Percentiles rank a stretch among this genome's conserved stretches.
phyloP scores from a whole-genome alignment of 1,284 basidiomycete species.

The Cryptococcus sp. region DNA sequence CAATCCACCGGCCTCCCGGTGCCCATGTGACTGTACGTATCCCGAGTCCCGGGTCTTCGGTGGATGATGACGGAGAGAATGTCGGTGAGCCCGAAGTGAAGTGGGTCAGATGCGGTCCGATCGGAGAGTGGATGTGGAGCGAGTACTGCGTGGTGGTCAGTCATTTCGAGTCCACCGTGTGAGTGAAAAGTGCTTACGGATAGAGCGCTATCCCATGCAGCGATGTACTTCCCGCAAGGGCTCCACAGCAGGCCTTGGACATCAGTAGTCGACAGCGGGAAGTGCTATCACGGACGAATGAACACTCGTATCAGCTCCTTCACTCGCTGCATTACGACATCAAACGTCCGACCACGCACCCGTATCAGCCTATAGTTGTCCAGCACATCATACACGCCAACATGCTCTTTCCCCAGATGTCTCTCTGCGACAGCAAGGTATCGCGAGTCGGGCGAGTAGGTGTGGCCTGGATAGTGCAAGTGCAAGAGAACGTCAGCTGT shows the following conservation, averaged over 20 bases:
- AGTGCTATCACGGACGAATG: slow-evolving; percentile 62
- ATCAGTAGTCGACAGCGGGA: slow-evolving; percentile 73
- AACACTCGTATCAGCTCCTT: background rate
- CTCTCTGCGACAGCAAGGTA: slow-evolving; percentile 81
- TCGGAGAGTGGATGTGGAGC: slow-evolving; percentile 70
- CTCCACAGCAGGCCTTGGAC: slow-evolving; percentile 75
- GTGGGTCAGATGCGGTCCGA: slow-evolving; percentile 68
- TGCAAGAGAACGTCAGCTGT: background rate
- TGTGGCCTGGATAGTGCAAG: slow-evolving; percentile 61
- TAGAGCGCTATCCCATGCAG: slow-evolving; percentile 77
- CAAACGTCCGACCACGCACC: slow-evolving; percentile 57
- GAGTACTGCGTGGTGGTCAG: slow-evolving; percentile 65
- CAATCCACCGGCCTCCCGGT: slow-evolving; percentile 74
- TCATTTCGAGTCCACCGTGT: background rate
- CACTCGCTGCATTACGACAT: background rate
- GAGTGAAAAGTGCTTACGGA: slow-evolving; percentile 60
- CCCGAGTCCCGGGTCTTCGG: slow-evolving; percentile 73
- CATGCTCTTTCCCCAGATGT: slow-evolving; percentile 78
- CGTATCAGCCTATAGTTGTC: slow-evolving; percentile 71
- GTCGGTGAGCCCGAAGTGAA: slow-evolving; percentile 44
- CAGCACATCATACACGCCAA: slow-evolving; percentile 75
- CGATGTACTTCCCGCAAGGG: slow-evolving; percentile 75
- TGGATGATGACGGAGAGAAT: slow-evolving; percentile 10
- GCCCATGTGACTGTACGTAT: slow-evolving; percentile 76
- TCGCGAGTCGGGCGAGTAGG: slow-evolving; percentile 73